phyloP scores from a whole-genome alignment of 768 basidiomycete genomes.

The Tricholoma matsutake region DNA sequence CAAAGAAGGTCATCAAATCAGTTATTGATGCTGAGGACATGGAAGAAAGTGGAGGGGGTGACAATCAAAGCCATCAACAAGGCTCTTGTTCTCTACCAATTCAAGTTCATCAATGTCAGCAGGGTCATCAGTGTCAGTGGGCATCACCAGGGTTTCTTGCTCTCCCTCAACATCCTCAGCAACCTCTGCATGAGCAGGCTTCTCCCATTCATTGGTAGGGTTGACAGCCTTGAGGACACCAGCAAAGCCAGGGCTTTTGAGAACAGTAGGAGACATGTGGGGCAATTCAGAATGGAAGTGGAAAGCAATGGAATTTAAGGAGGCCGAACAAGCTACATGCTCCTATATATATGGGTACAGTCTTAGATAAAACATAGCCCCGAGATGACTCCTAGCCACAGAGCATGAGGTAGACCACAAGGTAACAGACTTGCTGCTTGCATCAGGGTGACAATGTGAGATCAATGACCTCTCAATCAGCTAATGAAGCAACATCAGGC shows the following conservation, averaged over 20 bases:
- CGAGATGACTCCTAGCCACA: no score
- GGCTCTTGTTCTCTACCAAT: background rate
- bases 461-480: background rate
- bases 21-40: no score
- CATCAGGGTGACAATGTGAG: background rate
- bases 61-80: background rate
- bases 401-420: background rate
- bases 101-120: background rate
- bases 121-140: background rate
- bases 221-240: background rate
- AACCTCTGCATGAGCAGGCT: background rate
- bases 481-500: background rate
- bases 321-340: background rate
- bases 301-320: background rate
- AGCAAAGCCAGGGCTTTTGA: background rate
- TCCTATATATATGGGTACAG: background rate
- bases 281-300: background rate
- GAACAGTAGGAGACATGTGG: background rate
- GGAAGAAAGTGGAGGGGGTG: no score
- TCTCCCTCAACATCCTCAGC: constrained; percentile 1
- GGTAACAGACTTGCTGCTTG: background rate
- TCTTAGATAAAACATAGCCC: background rate
- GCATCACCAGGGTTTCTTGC: background rate
- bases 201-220: background rate
- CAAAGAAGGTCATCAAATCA: no score